These are phyloP conservation scores for Scutellaria galericulata DNA, from an alignment of 257 asterid species.

Conservation along the genomic window DNA sequence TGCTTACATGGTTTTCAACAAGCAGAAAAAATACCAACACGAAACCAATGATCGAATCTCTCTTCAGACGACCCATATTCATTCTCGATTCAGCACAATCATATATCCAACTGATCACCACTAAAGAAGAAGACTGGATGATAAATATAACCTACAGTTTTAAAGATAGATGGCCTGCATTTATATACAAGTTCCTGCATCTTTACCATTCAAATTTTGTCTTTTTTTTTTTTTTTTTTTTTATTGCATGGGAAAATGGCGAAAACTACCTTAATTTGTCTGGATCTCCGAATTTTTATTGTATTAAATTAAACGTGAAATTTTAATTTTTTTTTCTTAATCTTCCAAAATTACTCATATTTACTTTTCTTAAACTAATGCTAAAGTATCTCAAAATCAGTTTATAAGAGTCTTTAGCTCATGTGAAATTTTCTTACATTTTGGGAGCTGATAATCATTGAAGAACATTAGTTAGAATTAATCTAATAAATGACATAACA, in stretches of 20 bases:
- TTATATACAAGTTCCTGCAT: background rate
- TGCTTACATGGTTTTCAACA: constrained; percentile 34
- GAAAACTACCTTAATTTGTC: constrained; percentile 9
- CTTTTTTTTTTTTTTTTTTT: background rate
- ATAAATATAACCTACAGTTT: background rate
- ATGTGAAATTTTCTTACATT: too few relatives aligned
- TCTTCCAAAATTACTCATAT: too few relatives aligned
- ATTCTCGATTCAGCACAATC: background rate
- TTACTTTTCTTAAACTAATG: too few relatives aligned
- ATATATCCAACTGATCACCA: background rate
- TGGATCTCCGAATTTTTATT: background rate
- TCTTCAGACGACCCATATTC: constrained; percentile 12
- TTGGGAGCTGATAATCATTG: too few relatives aligned
- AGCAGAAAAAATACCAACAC: constrained; percentile 31
- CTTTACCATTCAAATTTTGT: background rate
- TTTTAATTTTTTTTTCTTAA: too few relatives aligned
- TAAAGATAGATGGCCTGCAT: background rate
- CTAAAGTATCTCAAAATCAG: too few relatives aligned
- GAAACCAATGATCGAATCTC: constrained; percentile 26
- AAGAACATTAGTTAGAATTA: too few relatives aligned
- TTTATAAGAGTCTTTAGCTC: too few relatives aligned
- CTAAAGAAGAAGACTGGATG: background rate
- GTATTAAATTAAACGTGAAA: too few relatives aligned
- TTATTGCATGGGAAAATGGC: constrained; percentile 13
- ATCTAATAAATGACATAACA: too few relatives aligned